Evolutionary conservation across 2,329 filamentous ascomycete species (phyloP).

Genomic region (Stemphylium beticola): DNA sequence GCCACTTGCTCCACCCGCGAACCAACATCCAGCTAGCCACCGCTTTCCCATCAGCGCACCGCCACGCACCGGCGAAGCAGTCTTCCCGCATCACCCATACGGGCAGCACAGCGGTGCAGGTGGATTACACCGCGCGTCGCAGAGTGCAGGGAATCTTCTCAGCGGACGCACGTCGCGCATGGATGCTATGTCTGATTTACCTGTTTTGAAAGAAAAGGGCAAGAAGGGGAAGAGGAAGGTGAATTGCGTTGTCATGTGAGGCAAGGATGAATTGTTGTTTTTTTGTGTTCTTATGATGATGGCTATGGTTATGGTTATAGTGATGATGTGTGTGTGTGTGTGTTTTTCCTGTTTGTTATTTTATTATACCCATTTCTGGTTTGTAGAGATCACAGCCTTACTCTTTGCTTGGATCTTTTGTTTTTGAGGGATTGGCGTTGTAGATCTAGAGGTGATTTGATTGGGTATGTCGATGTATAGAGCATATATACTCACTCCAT

Average conservation of each 20-base stretch:
- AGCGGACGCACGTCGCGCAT: not conserved
- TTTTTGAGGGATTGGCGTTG: not conserved
- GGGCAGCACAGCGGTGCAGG: not conserved
- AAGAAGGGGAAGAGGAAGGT: slow-evolving; percentile 22
- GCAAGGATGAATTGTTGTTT: not conserved
- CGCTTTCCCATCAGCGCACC: slow-evolving; percentile 27
- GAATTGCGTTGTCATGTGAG: slow-evolving; percentile 27
- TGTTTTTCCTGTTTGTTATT: not conserved
- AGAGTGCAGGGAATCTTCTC: slow-evolving; percentile 1
- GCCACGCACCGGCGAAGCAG: slow-evolving; percentile 12
- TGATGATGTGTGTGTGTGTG: not conserved
- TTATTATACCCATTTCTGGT: not conserved
- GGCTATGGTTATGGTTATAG: not conserved
- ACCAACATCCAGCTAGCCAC: not conserved
- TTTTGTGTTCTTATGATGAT: not conserved
- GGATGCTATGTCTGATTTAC: not conserved
- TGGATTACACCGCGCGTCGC: not conserved
- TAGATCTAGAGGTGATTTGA: no score
- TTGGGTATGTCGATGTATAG: no score
- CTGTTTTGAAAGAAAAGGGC: slow-evolving; percentile 4
- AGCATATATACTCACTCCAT: no score
- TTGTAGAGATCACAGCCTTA: not conserved
- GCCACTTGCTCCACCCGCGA: slow-evolving; percentile 16
- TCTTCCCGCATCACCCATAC: not conserved
- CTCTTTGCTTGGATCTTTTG: not conserved